These are phyloP conservation scores for Immersiella caudata DNA, from an alignment of 495 filamentous ascomycete genomes.

Conservation along the genomic window DNA sequence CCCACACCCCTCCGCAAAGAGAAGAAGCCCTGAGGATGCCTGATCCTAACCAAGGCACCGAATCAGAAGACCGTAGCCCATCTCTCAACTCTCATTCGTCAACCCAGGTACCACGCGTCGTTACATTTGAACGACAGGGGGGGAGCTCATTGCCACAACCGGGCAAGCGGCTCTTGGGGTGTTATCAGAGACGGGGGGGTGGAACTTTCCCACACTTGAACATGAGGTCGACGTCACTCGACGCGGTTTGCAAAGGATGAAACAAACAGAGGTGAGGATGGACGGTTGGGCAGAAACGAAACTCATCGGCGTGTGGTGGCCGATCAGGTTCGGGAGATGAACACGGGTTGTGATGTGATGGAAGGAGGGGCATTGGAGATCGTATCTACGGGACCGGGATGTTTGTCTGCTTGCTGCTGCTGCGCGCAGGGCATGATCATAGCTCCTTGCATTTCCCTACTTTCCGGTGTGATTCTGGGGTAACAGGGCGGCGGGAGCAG, in stretches of 20 bases:
- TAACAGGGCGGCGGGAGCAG: constrained; percentile 18
- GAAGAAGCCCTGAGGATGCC: neutral
- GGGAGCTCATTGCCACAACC: constrained; percentile 28
- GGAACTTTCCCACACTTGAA: neutral
- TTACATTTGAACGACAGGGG: constrained; percentile 8
- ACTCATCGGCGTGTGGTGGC: neutral
- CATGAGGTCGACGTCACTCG: constrained; percentile 18
- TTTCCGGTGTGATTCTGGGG: constrained; percentile 6
- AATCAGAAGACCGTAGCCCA: constrained; percentile 27
- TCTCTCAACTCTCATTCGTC: constrained; percentile 25
- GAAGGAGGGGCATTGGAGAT: constrained; percentile 6
- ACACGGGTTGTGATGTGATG: constrained; percentile 4
- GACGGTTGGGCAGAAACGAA: constrained; percentile 19
- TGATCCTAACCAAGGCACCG: constrained; percentile 20
- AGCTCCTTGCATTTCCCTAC: constrained; percentile 20
- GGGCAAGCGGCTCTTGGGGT: constrained; percentile 16
- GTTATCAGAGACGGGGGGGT: neutral
- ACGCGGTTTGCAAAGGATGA: neutral
- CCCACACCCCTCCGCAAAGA: constrained; percentile 8
- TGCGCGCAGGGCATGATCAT: constrained; percentile 6
- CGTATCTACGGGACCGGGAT: neutral
- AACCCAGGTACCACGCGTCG: neutral
- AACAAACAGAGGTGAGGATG: neutral
- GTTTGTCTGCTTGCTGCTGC: neutral
- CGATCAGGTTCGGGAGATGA: constrained; percentile 13